phyloP scores from a whole-genome alignment of 495 filamentous ascomycete genomes.

The Schizothecium vesticola region DNA sequence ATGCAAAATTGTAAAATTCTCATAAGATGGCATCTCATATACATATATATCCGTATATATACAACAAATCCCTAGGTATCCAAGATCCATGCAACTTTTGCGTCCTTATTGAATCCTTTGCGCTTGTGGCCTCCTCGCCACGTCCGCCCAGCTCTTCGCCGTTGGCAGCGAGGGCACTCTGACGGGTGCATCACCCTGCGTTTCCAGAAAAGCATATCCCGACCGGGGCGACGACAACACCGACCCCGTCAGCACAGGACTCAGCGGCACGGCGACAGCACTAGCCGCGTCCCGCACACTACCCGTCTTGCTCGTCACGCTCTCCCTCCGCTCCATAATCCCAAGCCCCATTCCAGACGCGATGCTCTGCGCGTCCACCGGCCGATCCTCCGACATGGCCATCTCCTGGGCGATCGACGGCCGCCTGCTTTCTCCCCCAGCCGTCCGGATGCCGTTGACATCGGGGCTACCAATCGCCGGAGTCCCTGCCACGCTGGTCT shows the following conservation, averaged over 20 bases:
- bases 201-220: constrained; percentile 13
- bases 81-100: not conserved
- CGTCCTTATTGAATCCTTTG: not conserved
- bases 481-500: constrained; percentile 20
- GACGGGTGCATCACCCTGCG: not conserved
- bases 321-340: constrained; percentile 18
- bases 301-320: constrained; percentile 3
- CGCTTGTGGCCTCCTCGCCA: constrained; percentile 13
- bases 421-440: not conserved
- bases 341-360: constrained; percentile 15
- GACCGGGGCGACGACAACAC: constrained; percentile 22
- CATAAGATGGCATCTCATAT: not conserved
- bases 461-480: constrained; percentile 17
- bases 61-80: not conserved
- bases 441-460: not conserved
- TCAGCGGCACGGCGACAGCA: constrained; percentile 8
- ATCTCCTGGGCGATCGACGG: not conserved
- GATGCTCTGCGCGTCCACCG: constrained; percentile 1
- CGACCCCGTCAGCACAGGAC: constrained; percentile 15
- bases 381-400: not conserved
- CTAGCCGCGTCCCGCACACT: constrained; percentile 17
- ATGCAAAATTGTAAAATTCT: not conserved
- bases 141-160: constrained; percentile 32
- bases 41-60: not conserved
- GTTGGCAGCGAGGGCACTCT: constrained; percentile 27